These are phyloP conservation scores for Fusarium sp. DNA, from an alignment of 2,329 filamentous ascomycete genomes.

Conservation along the genomic window DNA sequence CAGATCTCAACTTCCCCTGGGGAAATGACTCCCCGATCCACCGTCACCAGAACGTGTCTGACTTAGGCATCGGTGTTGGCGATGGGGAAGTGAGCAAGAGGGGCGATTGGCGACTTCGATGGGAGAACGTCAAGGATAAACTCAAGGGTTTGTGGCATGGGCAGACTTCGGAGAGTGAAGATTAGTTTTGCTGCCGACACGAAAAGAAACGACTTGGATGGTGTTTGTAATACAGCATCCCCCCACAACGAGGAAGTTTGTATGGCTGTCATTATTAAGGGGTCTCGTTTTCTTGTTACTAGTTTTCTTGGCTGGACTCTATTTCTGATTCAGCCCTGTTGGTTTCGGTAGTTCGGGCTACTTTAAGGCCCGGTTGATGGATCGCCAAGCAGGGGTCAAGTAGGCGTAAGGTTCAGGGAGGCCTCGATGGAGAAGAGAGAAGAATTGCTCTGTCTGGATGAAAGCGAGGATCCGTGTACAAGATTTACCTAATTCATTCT, in stretches of 20 bases:
- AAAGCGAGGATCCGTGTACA: constrained; percentile 20
- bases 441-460: constrained; percentile 3
- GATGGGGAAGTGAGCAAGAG: constrained; percentile 17
- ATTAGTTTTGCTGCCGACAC: constrained; percentile 2
- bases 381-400: constrained; percentile 13
- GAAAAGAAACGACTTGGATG: constrained; percentile 1
- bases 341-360: constrained; percentile 35
- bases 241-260: not conserved
- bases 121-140: constrained; percentile 30
- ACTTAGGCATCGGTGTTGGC: constrained; percentile 40
- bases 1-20: constrained; percentile 53
- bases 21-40: constrained; percentile 53
- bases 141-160: constrained; percentile 32
- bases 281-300: constrained; percentile 16
- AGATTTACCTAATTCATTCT: constrained; percentile 23
- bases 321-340: constrained; percentile 39
- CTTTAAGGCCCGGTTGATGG: constrained; percentile 14
- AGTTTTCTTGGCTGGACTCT: constrained; percentile 24
- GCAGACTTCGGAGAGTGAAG: constrained; percentile 8
- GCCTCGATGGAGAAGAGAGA: not conserved
- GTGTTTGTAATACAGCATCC: constrained; percentile 2
- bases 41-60: constrained; percentile 50
- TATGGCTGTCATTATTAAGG: not conserved
- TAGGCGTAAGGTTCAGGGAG: not conserved
- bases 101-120: constrained; percentile 21